Conservation (phyloP, 371 early-diverging fungal genomes). For the Actinomucor elegans region DNA sequence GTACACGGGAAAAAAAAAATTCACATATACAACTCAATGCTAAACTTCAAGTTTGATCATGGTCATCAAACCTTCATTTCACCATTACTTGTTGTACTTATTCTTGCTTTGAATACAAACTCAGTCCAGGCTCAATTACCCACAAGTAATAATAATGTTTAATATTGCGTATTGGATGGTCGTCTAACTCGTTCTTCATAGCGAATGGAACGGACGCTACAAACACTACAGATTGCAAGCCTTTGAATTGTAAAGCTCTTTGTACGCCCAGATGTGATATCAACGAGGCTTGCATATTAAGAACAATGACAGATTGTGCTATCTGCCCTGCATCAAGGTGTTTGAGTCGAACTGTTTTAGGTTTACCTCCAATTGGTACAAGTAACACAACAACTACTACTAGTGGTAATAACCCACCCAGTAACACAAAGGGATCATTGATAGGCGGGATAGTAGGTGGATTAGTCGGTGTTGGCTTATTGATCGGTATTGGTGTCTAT, state of each 20-base stretch:
- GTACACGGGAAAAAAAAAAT: not conserved
- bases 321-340: conserved; percentile 37
- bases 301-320: conserved; percentile 42
- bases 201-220: too few relatives aligned
- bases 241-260: conserved; percentile 14
- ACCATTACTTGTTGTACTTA: too few relatives aligned
- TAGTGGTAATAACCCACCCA: conserved; percentile 1
- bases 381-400: not conserved
- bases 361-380: conserved; percentile 13
- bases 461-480: conserved; percentile 18
- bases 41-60: not conserved
- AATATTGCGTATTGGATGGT: not conserved
- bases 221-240: not conserved
- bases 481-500: conserved; percentile 22
- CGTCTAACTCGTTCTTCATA: too few relatives aligned
- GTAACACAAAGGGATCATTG: conserved; percentile 23
- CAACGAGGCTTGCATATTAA: conserved; percentile 27
- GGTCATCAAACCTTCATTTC: not conserved
- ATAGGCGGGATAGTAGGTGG: conserved; percentile 47
- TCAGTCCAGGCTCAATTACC: not conserved
- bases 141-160: not conserved
- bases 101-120: not conserved
- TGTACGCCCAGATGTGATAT: conserved; percentile 30
- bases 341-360: conserved; percentile 21
- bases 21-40: not conserved